These are phyloP conservation scores for Prunus fruticosa DNA, from an alignment of 306 rosid genomes.

Conservation along the genomic window DNA sequence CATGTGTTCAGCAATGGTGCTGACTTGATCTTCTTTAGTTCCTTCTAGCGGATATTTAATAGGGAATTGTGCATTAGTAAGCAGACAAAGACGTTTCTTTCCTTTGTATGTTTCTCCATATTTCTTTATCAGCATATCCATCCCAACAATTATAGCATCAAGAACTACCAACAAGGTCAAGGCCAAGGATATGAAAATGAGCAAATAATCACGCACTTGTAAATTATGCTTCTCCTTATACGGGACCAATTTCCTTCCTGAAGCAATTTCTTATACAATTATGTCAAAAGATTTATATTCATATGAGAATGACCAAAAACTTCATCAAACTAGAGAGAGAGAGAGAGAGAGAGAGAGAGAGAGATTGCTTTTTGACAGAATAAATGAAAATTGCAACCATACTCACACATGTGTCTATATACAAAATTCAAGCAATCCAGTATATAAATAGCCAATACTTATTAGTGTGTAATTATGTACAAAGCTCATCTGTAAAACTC, in stretches of 20 bases:
- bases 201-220: background rate
- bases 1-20: slow-evolving; percentile 71
- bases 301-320: background rate
- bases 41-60: slow-evolving; percentile 72
- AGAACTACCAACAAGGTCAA: slow-evolving; percentile 77
- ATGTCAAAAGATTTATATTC: slow-evolving; percentile 1
- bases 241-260: slow-evolving; percentile 16
- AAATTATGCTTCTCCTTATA: background rate
- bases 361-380: background rate
- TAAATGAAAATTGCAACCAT: background rate
- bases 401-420: background rate
- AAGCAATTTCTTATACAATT: slow-evolving; percentile 9
- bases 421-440: background rate
- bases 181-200: slow-evolving; percentile 34
- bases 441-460: background rate
- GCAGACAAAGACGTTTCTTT: slow-evolving; percentile 73
- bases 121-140: slow-evolving; percentile 91
- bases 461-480: background rate
- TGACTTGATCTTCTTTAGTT: slow-evolving; percentile 80
- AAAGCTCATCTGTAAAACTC: background rate
- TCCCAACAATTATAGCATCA: slow-evolving; percentile 84
- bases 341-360: background rate
- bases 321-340: background rate
- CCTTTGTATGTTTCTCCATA: slow-evolving; percentile 69
- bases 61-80: slow-evolving; percentile 75